phyloP scores from a whole-genome alignment of 805 yeast genomes.

The Jamesozyma jinghongensis region DNA sequence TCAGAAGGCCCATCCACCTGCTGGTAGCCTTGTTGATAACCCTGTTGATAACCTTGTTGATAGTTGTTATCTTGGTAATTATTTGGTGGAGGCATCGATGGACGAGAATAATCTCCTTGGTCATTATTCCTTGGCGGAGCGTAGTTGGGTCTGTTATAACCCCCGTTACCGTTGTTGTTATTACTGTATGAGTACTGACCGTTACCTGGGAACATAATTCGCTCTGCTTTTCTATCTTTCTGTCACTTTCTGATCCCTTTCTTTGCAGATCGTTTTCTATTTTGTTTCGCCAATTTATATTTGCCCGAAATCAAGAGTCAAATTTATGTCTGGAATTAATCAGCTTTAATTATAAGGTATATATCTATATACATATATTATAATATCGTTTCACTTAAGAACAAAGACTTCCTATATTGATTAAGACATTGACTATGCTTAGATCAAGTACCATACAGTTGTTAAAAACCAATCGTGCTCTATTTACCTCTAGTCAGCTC shows the following conservation, averaged over 20 bases:
- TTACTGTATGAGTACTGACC: conserved; percentile 28
- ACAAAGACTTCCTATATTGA: too few relatives aligned
- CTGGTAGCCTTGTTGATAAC: conserved; percentile 1
- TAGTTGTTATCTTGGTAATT: background rate
- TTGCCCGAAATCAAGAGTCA: too few relatives aligned
- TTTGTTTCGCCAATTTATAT: too few relatives aligned
- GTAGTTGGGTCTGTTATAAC: conserved; percentile 6
- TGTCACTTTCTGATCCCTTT: too few relatives aligned
- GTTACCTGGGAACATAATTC: conserved; percentile 31
- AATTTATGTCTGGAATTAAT: too few relatives aligned
- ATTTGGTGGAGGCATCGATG: conserved; percentile 11
- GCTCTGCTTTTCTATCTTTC: too few relatives aligned
- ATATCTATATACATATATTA: too few relatives aligned
- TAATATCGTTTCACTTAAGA: too few relatives aligned
- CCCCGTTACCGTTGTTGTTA: conserved; percentile 2
- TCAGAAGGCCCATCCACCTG: conserved; percentile 5
- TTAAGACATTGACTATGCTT: too few relatives aligned
- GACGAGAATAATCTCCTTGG: conserved; percentile 7
- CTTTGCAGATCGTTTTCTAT: too few relatives aligned
- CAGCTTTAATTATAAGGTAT: too few relatives aligned
- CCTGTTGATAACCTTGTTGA: conserved; percentile 2
- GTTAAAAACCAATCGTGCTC: background rate
- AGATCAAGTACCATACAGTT: background rate
- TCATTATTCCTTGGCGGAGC: conserved; percentile 5
- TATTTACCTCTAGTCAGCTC: background rate